Evolutionary conservation across 2,329 filamentous ascomycete species (phyloP).

Genomic region (Teratosphaeria pseudoeucalypti): DNA sequence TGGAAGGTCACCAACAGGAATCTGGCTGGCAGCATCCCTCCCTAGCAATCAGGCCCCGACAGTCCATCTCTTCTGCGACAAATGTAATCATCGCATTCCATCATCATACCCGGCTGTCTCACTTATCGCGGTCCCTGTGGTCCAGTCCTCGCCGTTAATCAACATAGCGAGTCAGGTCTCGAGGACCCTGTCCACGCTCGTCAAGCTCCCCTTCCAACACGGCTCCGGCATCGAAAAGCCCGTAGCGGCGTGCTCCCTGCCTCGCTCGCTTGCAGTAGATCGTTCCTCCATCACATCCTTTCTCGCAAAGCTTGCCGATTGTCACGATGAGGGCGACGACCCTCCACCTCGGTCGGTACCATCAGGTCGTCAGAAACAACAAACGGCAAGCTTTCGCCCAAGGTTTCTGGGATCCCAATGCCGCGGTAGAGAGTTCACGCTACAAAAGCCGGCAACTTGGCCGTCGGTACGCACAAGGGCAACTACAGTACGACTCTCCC

Average conservation of each 20-base stretch:
- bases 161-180: background rate
- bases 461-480: background rate
- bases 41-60: too few species aligned
- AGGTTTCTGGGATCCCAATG: background rate
- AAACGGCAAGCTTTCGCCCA: background rate
- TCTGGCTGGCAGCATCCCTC: too few species aligned
- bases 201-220: background rate
- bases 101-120: background rate
- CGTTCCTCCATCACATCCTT: too few species aligned
- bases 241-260: background rate
- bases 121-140: background rate
- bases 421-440: background rate
- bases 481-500: background rate
- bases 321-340: background rate
- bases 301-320: background rate
- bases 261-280: background rate
- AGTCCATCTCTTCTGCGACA: background rate
- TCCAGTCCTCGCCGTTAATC: background rate
- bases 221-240: background rate
- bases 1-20: background rate
- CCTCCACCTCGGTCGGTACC: background rate
- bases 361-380: background rate
- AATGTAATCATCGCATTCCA: background rate
- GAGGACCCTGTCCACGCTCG: background rate
- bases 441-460: constrained; percentile 1